Evolutionary conservation across 345 rosid genomes (phyloP), one percentile per base, ranked within the genome.

Genomic region (Bruguiera gymnorhiza): DNA sequence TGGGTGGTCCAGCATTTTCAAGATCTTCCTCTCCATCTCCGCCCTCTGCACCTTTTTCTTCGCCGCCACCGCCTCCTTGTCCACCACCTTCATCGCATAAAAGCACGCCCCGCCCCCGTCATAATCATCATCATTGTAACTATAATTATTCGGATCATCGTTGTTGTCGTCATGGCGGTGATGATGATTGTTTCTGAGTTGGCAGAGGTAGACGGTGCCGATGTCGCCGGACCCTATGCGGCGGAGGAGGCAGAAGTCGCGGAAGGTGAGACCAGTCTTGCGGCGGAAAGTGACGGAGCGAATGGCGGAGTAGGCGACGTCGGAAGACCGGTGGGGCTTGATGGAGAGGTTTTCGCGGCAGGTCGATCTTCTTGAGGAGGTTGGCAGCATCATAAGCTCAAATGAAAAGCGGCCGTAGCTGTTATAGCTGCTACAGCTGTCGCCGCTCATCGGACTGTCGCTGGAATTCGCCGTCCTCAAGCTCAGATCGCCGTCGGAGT

Each of bases 41-140:
- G 90, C 96, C 52, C 97, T 83, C 6, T 86, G 88, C 65, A 77
- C 79, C 72, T 95, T 95, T 67, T 95, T 88, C 85, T 92, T 95
- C 82, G 77, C 55, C 27, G 76, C 92, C 54, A 86, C 73, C 0
- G 83, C 88, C 23, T 85, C 92, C 75, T 84, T 92, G 52, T 95
- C 95, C 61, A 95, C 97, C 19, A 92, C 99, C 72, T 95, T 95
- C 99, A 95, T 87, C 15, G 97, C 99, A 69, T 84, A 89, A 62
- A 52, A 65, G 68, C 86, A 87, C 24, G n/a, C 6, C 13, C 69
- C 51, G 6, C 61, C 70, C 15, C 71, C 78, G 18, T 55, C 18
- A 1, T 53, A 65, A 1, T 30, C 26, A 2, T 43, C 57, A 1
- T 43, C 24, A 10, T 20, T 36, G 24, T 43, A 57, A 16, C 34